Conservation (phyloP, 1,284 basidiomycete genomes). For the Afroboletus lepidellus region DNA sequence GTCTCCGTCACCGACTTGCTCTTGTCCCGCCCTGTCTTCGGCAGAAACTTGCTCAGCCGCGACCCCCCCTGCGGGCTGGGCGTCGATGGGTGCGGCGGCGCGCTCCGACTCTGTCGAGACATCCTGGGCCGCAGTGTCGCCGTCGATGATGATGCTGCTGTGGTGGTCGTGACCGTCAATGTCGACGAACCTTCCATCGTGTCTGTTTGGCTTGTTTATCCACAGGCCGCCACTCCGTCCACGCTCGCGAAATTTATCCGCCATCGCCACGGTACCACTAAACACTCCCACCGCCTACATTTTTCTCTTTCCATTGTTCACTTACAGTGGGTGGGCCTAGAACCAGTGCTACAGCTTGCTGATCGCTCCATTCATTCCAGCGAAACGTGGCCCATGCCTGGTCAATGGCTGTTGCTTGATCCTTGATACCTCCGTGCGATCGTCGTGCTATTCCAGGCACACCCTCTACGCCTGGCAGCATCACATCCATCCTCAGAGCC, state of each 20-base stretch:
- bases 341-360: not conserved
- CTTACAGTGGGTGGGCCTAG: too few species aligned
- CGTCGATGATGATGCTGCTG: slow-evolving; percentile 10
- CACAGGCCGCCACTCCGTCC: slow-evolving; percentile 16
- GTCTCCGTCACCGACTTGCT: slow-evolving; percentile 56
- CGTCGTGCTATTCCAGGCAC: not conserved
- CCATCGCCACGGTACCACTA: slow-evolving; percentile 5
- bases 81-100: slow-evolving; percentile 36
- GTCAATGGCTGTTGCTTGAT: not conserved
- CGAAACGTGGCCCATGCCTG: not conserved
- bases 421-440: not conserved
- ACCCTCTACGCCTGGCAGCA: not conserved
- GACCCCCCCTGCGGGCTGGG: slow-evolving; percentile 38
- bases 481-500: too few species aligned
- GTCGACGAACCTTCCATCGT: slow-evolving; percentile 16
- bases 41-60: slow-evolving; percentile 66
- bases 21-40: slow-evolving; percentile 60
- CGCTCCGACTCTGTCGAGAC: slow-evolving; percentile 40
- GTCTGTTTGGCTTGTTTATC: slow-evolving; percentile 30
- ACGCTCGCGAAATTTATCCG: slow-evolving; percentile 17
- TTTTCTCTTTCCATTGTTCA: not conserved
- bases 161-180: slow-evolving; percentile 21
- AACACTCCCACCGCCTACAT: slow-evolving; percentile 1
- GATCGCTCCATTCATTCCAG: slow-evolving; percentile 6
- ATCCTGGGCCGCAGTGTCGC: slow-evolving; percentile 24